Evolutionary conservation across 192 early-diverging fungal species (phyloP), one percentile per base, ranked within the genome.

Genomic region (Entophlyctis helioformis): DNA sequence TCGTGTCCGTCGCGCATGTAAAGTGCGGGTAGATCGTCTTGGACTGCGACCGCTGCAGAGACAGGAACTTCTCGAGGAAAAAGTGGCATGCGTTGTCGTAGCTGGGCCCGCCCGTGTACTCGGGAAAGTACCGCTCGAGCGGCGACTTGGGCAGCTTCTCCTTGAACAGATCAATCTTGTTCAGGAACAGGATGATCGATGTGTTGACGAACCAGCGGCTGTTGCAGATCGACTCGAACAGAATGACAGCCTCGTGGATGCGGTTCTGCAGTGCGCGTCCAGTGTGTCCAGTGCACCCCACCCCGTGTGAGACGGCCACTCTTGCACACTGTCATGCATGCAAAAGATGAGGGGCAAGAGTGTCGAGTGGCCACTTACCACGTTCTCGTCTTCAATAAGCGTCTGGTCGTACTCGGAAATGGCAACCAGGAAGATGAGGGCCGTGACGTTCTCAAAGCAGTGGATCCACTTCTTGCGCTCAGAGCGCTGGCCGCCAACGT

Each of bases 181-280:
- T 97, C 39, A 97, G 67, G 80, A 97, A 97, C 36, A 97, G 71
- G 55, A 97, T 97, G 25, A 97, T 91, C 13, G 89, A 91, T 1
- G 93, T 97, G 54, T 88, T 87, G 32, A 86, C 82, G 46, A 97
- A 97, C 93, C 91, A 94, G 44, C 89, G 74, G 50, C 82, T 85
- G 66, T 97, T 97, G 67, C 93, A 97, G 57, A 97, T 94, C 1
- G 91, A 91, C 56, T 92, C 93, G 54, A 97, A 97, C 43, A 97
- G 72, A 7, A 88, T 93, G 54, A 97, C 66, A 13, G 91, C 87
- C 64, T 97, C 93, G 51, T 89, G 85, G 80, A 97, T 86, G 41
- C 89, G 86, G 73, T 92, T 92, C 79, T 82, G 26, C n/a, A n/a
- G n/a, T n/a, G n/a, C n/a, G n/a, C n/a, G n/a, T n/a, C n/a, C n/a